Percentiles rank a stretch among this genome's conserved stretches.
Conservation (phyloP, 164 flowering plant species). For the Euptelea pleiosperma region DNA sequence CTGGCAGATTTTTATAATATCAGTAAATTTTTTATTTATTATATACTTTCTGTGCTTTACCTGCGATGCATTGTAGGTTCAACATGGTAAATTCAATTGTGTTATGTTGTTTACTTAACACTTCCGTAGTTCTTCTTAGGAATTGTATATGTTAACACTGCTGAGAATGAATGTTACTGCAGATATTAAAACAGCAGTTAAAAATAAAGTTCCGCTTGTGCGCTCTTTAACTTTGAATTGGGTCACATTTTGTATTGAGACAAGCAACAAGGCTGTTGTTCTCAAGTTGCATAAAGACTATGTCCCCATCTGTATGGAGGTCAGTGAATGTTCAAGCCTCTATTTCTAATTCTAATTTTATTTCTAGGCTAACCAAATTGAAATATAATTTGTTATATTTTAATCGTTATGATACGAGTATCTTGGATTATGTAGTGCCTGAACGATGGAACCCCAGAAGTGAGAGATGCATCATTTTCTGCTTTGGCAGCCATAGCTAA, state of each 20-base stretch:
- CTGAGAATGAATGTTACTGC: conserved; percentile 21
- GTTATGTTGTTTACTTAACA: too few relatives aligned
- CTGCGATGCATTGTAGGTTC: too few relatives aligned
- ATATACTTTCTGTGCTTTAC: too few relatives aligned
- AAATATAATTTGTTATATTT: not conserved
- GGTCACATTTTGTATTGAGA: conserved; percentile 92
- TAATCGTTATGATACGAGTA: not conserved
- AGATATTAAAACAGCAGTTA: conserved; percentile 84
- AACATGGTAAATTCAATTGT: too few relatives aligned
- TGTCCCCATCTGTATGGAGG: conserved; percentile 99
- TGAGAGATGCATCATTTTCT: conserved; percentile 96
- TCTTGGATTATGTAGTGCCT: conserved; percentile 55
- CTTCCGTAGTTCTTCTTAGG: not conserved
- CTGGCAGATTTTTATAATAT: too few relatives aligned
- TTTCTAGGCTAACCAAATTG: not conserved
- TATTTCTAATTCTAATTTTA: not conserved
- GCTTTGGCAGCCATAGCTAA: conserved; percentile 94
- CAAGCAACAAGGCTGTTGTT: conserved; percentile 77
- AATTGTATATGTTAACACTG: not conserved
- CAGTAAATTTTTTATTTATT: too few relatives aligned
- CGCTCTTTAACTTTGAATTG: conserved; percentile 91
- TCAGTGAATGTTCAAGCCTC: conserved; percentile 31
- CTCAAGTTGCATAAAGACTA: conserved; percentile 95
- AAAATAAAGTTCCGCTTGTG: conserved; percentile 98
- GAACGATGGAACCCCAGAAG: conserved; percentile 97